Conservation (phyloP, 2,329 filamentous ascomycete species). For the Piedraia hortae region DNA sequence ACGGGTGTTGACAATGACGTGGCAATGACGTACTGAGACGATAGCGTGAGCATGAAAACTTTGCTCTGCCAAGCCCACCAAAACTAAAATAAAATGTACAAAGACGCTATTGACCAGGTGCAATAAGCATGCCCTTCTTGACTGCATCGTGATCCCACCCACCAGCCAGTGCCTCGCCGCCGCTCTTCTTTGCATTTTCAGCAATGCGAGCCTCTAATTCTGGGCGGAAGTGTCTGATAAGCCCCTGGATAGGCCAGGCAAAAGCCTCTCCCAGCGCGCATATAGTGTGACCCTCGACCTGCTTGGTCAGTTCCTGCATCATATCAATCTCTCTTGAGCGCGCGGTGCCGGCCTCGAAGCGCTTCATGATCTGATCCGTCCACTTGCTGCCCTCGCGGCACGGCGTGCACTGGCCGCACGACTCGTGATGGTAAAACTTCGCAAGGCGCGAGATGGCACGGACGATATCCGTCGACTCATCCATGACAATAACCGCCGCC, state of each 20-base stretch:
- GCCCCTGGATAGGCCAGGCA: conserved; percentile 90
- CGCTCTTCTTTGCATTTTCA: conserved; percentile 44
- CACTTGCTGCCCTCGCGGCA: conserved; percentile 97
- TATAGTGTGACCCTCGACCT: conserved; percentile 97
- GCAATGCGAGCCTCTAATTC: conserved; percentile 81
- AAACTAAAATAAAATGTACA: too few relatives aligned
- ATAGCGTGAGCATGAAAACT: neutral
- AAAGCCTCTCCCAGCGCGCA: conserved; percentile 95
- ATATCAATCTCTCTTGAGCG: conserved; percentile 90
- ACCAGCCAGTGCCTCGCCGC: conserved; percentile 52
- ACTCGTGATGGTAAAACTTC: conserved; percentile 96
- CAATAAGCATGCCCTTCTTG: conserved; percentile 56
- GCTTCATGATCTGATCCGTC: conserved; percentile 96
- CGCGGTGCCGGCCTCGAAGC: conserved; percentile 77
- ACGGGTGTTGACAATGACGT: too few relatives aligned
- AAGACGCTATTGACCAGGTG: conserved; percentile 81
- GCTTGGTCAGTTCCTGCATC: conserved; percentile 96
- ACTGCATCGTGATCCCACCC: conserved; percentile 57
- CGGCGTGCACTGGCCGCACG: conserved; percentile 95
- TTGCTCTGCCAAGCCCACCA: neutral
- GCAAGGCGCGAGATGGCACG: conserved; percentile 76
- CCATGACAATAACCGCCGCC: conserved; percentile 95
- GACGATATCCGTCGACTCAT: conserved; percentile 90
- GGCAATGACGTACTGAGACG: neutral
- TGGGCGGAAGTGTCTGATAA: conserved; percentile 93